Evolutionary conservation across 1,139 yeast species (phyloP), one percentile per base, ranked within the genome.

Genomic region (Arxiozyma slooffiae): DNA sequence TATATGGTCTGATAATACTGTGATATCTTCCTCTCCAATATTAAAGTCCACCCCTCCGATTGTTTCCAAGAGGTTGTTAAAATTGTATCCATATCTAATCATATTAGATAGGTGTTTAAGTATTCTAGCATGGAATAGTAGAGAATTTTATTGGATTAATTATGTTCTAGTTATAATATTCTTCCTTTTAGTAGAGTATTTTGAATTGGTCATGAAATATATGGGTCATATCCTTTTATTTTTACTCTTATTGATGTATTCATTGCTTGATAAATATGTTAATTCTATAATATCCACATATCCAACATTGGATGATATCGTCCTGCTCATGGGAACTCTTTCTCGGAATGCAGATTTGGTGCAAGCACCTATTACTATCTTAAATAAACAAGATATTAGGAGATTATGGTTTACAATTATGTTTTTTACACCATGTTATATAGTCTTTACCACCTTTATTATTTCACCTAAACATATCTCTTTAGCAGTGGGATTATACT

Each of bases 281-380:
- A 76, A 71, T 46, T 67, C 66, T 49, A 83, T 83, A 56, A 80
- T 87, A 48, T 76, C 75, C 34, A 72, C 74, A 46, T 81, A 82
- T 57, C 95, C 97, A 7, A 86, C 96, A 0, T 72, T 92, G 56
- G 97, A 92, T 66, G 94, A 88, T 57, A 87, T 89, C 48, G 82
- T 90, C 17, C 92, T 84, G 57, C 79, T 86, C 8, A 76, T 90
- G 62, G 81, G 90, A 3, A 77, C 83, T 41, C 81, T 89, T 1
- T 81, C 90, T 50, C 75, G 82, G 48, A 81, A 90, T 61, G 80
- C 88, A 17, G 94, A 88, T 58, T 70, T 87, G 66, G 72, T 90
- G 48, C 72, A 89, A 52, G 76, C 81, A 44, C 97, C 97, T 20
- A 73, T 90, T 47, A 81, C 92, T 1, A 78, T 82, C 11, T 70